Evolutionary conservation across 2,329 filamentous ascomycete genomes (phyloP).

Genomic region (Endocalyx cinctus): DNA sequence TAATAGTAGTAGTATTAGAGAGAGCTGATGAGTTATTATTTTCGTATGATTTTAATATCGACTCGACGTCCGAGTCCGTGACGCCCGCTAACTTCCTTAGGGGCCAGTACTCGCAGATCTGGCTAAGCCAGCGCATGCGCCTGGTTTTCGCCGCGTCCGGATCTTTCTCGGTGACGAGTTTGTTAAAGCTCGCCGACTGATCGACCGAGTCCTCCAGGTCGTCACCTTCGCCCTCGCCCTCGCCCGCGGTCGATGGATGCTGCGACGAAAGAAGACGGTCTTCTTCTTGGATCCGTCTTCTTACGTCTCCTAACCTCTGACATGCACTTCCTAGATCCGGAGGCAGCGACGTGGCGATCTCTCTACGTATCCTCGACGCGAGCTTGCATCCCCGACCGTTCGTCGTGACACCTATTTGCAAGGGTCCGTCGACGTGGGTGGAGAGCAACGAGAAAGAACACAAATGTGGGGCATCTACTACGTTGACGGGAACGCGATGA

Average conservation of each 20-base stretch:
- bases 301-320: slow-evolving; percentile 67
- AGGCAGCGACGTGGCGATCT: slow-evolving; percentile 79
- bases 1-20: too few species aligned
- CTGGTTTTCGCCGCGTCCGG: slow-evolving; percentile 69
- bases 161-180: slow-evolving; percentile 69
- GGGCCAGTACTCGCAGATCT: slow-evolving; percentile 99
- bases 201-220: slow-evolving; percentile 56
- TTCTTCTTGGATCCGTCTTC: slow-evolving; percentile 69
- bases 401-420: slow-evolving; percentile 93
- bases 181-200: slow-evolving; percentile 81
- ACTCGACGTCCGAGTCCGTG: slow-evolving; percentile 72
- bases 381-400: slow-evolving; percentile 94
- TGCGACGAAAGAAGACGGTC: slow-evolving; percentile 54
- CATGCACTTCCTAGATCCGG: slow-evolving; percentile 71
- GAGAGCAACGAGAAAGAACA: slow-evolving; percentile 89
- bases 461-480: slow-evolving; percentile 78
- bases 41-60: slow-evolving; percentile 70
- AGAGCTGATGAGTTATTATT: too few species aligned
- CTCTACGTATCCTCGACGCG: slow-evolving; percentile 80
- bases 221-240: slow-evolving; percentile 32
- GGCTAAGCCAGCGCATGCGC: slow-evolving; percentile 86
- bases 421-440: slow-evolving; percentile 81
- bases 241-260: slow-evolving; percentile 27
- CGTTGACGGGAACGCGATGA: slow-evolving; percentile 86
- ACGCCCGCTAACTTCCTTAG: slow-evolving; percentile 75